phyloP scores from a whole-genome alignment of 2,329 filamentous ascomycete species.

The Talaromyces sp. region DNA sequence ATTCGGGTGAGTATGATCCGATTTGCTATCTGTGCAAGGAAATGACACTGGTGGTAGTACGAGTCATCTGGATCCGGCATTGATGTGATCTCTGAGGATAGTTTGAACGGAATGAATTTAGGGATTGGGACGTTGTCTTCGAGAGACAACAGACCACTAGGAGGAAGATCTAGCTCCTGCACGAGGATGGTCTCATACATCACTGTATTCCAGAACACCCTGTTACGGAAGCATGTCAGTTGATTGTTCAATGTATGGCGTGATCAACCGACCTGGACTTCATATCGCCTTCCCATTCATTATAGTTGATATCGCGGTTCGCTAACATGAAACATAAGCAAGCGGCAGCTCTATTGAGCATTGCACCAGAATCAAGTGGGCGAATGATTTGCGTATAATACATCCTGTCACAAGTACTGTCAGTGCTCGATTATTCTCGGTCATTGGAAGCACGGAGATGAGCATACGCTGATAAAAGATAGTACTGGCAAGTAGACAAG shows the following conservation, averaged over 20 bases:
- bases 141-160: conserved; percentile 49
- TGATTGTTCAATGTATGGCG: not conserved
- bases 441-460: not conserved
- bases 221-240: conserved; percentile 3
- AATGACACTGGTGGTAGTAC: conserved; percentile 54
- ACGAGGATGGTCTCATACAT: conserved; percentile 56
- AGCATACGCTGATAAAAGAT: conserved; percentile 47
- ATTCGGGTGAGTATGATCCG: conserved; percentile 54
- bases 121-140: conserved; percentile 53
- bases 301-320: conserved; percentile 44
- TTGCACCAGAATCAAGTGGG: conserved; percentile 53
- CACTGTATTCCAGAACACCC: conserved; percentile 54
- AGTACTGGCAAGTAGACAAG: conserved; percentile 51
- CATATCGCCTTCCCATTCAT: conserved; percentile 55
- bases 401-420: conserved; percentile 26
- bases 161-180: conserved; percentile 52
- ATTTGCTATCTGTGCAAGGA: conserved; percentile 55
- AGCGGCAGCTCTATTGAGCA: conserved; percentile 50
- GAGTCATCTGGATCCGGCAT: conserved; percentile 48
- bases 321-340: conserved; percentile 50
- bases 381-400: conserved; percentile 53
- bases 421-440: not conserved
- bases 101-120: conserved; percentile 49
- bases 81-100: conserved; percentile 29
- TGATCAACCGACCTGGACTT: conserved; percentile 36